Conservation (phyloP, 2,329 filamentous ascomycete genomes). For the Penicillium occitanis region DNA sequence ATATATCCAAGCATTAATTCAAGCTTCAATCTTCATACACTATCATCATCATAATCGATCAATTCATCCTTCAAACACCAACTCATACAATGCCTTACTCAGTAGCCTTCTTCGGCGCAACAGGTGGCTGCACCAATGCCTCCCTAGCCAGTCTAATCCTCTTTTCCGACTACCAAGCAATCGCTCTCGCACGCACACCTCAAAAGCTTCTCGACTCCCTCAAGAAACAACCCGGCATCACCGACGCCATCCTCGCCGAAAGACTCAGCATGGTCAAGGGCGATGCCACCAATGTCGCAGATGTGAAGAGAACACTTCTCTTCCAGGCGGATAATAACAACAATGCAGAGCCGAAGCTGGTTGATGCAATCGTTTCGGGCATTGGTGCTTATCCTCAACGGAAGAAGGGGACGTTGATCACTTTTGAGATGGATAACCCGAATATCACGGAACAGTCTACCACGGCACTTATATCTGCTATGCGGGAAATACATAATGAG, state of each 20-base stretch:
- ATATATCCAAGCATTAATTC: background rate
- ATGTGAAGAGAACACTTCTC: slow-evolving; percentile 43
- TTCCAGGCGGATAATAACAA: slow-evolving; percentile 23
- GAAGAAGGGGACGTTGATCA: slow-evolving; percentile 25
- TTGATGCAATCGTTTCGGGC: slow-evolving; percentile 50
- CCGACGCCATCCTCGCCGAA: slow-evolving; percentile 33
- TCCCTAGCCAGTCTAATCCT: slow-evolving; percentile 46
- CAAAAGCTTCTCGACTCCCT: slow-evolving; percentile 51
- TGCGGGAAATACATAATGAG: slow-evolving; percentile 26
- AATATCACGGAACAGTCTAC: slow-evolving; percentile 36
- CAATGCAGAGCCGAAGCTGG: slow-evolving; percentile 25
- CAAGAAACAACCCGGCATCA: slow-evolving; percentile 38
- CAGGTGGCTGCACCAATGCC: slow-evolving; percentile 49
- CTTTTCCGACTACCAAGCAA: slow-evolving; percentile 45
- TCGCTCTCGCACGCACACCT: slow-evolving; percentile 52
- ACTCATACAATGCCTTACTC: slow-evolving; percentile 29
- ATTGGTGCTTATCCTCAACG: slow-evolving; percentile 43
- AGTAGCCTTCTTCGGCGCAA: slow-evolving; percentile 55
- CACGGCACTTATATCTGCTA: slow-evolving; percentile 29
- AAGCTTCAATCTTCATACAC: background rate
- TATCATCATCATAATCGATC: background rate
- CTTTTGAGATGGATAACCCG: slow-evolving; percentile 35
- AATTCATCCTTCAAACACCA: background rate
- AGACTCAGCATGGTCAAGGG: slow-evolving; percentile 52
- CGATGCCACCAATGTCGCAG: slow-evolving; percentile 44